Base-by-base conservation (phyloP, 164 flowering plant genomes). In the Piper longum region DNA sequence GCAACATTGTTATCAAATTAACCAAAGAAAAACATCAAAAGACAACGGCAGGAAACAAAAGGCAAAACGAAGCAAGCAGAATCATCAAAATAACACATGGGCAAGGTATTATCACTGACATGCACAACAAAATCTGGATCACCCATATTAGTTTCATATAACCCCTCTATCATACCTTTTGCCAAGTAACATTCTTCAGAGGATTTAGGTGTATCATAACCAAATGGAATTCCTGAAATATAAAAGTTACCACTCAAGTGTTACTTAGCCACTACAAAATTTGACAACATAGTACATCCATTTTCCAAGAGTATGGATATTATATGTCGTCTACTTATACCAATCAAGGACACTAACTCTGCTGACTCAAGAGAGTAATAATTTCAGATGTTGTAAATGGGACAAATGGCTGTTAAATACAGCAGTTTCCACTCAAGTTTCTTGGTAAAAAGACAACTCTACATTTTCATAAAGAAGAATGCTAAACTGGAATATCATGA, bases 221-320 rank as follows among this genome's bases (percentile, higher is more conserved):
- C 85, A 82, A 77, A 88, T 67, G 91, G 78, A 64, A 73, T 45
- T 81, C 97, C 96, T 91, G 96, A 77, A 83, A 87, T 67, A 72
- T 57, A 73, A 76, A 76, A 72, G 59, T 66, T 66, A 70, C 71
- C 72, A 71, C 73, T 74, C 74, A 83, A 72, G 64, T 44, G 66
- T 66, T 59, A 68, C 70, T 62, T 41, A 48, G 52, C 52, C 52
- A 48, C 52, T 48, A 48, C 9, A 48, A 3, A 9, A 48, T 48
- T 14, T 48, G 52, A 9, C 52, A 48, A 48, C 52, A 48, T 48
- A 48, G 52, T 48, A 3, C 52, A 1, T 48, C 14, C 14, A 48
- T 48, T 12, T 12, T 12, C 14, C 52, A 48, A 48, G 52, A 48
- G 14, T 9, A 14, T 48, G 14, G 52, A 14, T 12, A 48, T 48